Conservation (phyloP, 768 basidiomycete species). For the Mycena vitilis region DNA sequence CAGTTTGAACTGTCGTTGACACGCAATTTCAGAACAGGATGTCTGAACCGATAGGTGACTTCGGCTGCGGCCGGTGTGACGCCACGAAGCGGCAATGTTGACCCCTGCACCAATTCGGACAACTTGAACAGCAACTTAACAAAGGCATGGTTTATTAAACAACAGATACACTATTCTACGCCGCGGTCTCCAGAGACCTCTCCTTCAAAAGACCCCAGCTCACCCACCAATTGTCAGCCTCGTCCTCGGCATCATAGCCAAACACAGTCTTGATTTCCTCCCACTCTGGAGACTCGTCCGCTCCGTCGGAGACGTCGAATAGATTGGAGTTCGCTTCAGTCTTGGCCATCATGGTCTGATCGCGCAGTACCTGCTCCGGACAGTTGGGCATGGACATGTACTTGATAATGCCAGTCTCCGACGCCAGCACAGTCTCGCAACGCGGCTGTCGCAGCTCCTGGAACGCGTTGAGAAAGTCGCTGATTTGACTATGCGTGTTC, state of each 20-base stretch:
- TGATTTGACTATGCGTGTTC: constrained; percentile 58
- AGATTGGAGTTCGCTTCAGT: background rate
- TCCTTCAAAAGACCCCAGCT: constrained; percentile 62
- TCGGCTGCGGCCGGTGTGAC: background rate
- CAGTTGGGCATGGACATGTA: constrained; percentile 60
- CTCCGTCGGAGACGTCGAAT: constrained; percentile 36
- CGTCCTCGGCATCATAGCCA: constrained; percentile 67
- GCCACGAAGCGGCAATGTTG: background rate
- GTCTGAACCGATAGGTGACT: too few relatives aligned
- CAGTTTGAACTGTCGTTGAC: too few relatives aligned
- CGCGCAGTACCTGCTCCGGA: constrained; percentile 55
- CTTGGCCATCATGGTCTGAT: constrained; percentile 37
- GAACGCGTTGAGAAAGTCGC: constrained; percentile 62
- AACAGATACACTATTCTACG: background rate
- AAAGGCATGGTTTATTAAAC: too few relatives aligned
- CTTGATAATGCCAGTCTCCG: constrained; percentile 57
- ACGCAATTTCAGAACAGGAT: too few relatives aligned
- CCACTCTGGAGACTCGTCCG: constrained; percentile 53
- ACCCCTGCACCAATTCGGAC: constrained; percentile 18
- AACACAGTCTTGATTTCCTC: constrained; percentile 60
- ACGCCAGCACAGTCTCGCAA: constrained; percentile 52
- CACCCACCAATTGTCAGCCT: constrained; percentile 72
- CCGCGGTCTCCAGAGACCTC: constrained; percentile 40
- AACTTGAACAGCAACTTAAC: too few relatives aligned
- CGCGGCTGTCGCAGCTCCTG: constrained; percentile 66